Evolutionary conservation across 108 stramenopile species (phyloP), one percentile per base, ranked within the genome.

Genomic region (Skeletonema marinoi): DNA sequence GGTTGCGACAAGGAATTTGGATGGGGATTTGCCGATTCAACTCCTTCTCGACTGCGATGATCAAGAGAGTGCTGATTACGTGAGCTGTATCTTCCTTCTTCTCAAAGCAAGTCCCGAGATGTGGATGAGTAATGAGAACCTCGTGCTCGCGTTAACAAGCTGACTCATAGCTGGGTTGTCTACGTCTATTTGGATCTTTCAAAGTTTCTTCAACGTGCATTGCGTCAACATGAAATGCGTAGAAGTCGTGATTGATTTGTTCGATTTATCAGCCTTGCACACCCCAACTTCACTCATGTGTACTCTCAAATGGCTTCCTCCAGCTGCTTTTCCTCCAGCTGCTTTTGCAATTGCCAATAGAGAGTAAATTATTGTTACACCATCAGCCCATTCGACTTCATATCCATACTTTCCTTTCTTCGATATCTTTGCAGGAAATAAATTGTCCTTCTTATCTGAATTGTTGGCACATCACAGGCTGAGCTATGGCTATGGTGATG

Each of bases 391-490:
- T 61, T 82, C 78, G 14, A 96, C 88, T 65, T 92, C 83, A 84
- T 88, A 95, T 30, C 96, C 96, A 41, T 95, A 93, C 42, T 78
- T 80, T 14, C 90, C 92, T 72, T 95, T 94, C 73, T 86, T 90
- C 33, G 88, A 81, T 7, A 94, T 51, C 60, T 42, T 89, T 4
- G 77, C 84, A 11, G 91, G 91, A 60, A 87, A 82, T 3, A 89
- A 60, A 36, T 66, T 32, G 29, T 81, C 50, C 35, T 67, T 71
- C 7, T 59, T 75, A 30, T 68, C 25, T 46, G 59, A 29, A 14
- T 58, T 14, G 31, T 73, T 35, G 78, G 66, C 32, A 50, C n/a
- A n/a, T n/a, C n/a, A n/a, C 69, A 25, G 60, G 30, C 16, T 4
- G 73, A 44, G 3, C 67, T 78, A 32, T n/a, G n/a, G n/a, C n/a